Evolutionary conservation across 345 rosid genomes (phyloP).

Genomic region (Salix exigua): DNA sequence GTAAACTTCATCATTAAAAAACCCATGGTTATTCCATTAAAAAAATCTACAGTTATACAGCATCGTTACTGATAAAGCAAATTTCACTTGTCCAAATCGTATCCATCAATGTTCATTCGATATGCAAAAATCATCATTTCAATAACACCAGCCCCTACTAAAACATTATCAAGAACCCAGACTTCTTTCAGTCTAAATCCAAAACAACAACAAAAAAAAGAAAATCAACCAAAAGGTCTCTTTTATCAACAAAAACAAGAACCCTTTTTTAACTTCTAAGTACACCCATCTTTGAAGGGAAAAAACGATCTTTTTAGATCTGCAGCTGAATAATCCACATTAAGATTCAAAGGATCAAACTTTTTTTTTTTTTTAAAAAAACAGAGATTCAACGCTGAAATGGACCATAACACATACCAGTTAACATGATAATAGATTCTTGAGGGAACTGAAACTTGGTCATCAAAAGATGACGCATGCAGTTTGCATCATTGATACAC

Average conservation of each 20-base stretch:
- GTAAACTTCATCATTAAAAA: background rate
- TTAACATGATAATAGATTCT: conserved; percentile 80
- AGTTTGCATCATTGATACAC: conserved; percentile 87
- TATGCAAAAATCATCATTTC: background rate
- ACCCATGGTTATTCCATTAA: background rate
- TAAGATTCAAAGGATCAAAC: background rate
- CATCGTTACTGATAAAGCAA: background rate
- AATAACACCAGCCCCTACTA: too few relatives aligned
- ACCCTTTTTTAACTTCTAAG: too few relatives aligned
- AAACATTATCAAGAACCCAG: too few relatives aligned
- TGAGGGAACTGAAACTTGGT: conserved; percentile 66
- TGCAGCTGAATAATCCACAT: too few relatives aligned
- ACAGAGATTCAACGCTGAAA: background rate
- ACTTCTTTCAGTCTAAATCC: too few relatives aligned
- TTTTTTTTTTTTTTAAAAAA: background rate
- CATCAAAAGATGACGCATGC: conserved; percentile 77
- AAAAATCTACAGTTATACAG: background rate
- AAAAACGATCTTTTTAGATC: too few relatives aligned
- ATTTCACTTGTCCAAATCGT: too few relatives aligned
- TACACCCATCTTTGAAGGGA: too few relatives aligned
- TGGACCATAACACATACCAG: conserved; percentile 35
- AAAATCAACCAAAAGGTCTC: too few relatives aligned
- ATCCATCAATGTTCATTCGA: background rate
- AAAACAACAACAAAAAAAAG: too few relatives aligned
- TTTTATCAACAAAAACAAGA: too few relatives aligned